phyloP scores from a whole-genome alignment of 2,329 filamentous ascomycete species.

The Botryotinia convoluta region DNA sequence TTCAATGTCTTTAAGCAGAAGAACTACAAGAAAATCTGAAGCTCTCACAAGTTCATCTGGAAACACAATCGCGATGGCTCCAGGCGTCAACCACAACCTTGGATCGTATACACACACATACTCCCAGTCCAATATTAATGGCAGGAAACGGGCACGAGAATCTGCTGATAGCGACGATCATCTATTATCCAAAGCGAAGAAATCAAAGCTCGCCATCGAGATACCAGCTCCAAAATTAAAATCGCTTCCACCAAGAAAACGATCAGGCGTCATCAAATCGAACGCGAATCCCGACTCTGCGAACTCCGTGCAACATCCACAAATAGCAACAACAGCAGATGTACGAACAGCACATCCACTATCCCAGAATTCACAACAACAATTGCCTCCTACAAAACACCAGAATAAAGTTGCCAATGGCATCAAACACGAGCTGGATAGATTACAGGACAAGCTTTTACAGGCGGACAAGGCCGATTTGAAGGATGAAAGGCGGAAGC shows the following conservation, averaged over 20 bases:
- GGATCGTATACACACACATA: constrained; percentile 8
- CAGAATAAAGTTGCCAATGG: constrained; percentile 60
- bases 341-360: constrained; percentile 23
- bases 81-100: not conserved
- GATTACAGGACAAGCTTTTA: constrained; percentile 50
- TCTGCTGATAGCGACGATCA: constrained; percentile 46
- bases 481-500: constrained; percentile 66
- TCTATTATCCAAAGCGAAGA: constrained; percentile 46
- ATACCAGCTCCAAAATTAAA: constrained; percentile 42
- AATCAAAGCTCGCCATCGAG: constrained; percentile 52
- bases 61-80: constrained; percentile 25
- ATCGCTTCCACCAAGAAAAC: constrained; percentile 23
- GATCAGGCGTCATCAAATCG: constrained; percentile 28
- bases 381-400: constrained; percentile 45
- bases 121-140: constrained; percentile 38
- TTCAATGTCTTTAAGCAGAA: constrained; percentile 20
- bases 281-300: constrained; percentile 30
- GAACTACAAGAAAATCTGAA: constrained; percentile 17
- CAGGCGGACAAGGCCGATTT: constrained; percentile 45
- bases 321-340: constrained; percentile 21
- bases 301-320: constrained; percentile 22
- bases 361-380: constrained; percentile 22
- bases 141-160: constrained; percentile 51
- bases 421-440: constrained; percentile 59
- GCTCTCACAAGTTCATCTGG: constrained; percentile 14